Percentiles rank a stretch among this genome's conserved stretches.
Conservation (phyloP, 2,329 filamentous ascomycete species). For the Apiospora rasikravindrae region DNA sequence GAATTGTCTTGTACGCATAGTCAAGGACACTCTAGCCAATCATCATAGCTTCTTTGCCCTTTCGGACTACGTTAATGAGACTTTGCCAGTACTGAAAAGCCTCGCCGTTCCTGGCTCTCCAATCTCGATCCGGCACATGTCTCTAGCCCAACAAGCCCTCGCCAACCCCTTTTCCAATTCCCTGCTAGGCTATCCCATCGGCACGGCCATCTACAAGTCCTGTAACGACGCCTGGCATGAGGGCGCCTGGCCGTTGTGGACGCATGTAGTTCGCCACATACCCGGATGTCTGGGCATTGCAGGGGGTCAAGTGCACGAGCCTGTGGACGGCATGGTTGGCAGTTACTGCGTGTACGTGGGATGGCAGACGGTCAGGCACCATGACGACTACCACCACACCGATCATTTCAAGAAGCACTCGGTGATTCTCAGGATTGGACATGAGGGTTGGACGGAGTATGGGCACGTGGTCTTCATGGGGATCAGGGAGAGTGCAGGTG, state of each 20-base stretch:
- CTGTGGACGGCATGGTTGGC: constrained; percentile 33
- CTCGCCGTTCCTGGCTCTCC: neutral
- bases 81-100: neutral
- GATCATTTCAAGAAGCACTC: constrained; percentile 37
- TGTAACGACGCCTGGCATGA: constrained; percentile 25
- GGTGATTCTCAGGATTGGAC: constrained; percentile 31
- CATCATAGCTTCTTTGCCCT: neutral
- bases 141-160: neutral
- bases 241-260: constrained; percentile 29
- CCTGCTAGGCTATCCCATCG: constrained; percentile 21
- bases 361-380: constrained; percentile 40
- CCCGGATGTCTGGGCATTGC: constrained; percentile 40
- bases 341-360: constrained; percentile 42
- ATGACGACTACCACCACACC: constrained; percentile 42
- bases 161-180: constrained; percentile 2
- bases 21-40: neutral
- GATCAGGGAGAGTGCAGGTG: neutral
- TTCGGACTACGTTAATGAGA: neutral
- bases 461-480: constrained; percentile 39
- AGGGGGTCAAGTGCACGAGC: constrained; percentile 40
- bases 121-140: neutral
- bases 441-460: constrained; percentile 38
- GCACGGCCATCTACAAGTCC: constrained; percentile 40
- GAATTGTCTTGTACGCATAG: neutral
- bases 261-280: constrained; percentile 28